Evolutionary conservation across 768 basidiomycete genomes (phyloP), one percentile per base, ranked within the genome.

Genomic region (Russula lepida): DNA sequence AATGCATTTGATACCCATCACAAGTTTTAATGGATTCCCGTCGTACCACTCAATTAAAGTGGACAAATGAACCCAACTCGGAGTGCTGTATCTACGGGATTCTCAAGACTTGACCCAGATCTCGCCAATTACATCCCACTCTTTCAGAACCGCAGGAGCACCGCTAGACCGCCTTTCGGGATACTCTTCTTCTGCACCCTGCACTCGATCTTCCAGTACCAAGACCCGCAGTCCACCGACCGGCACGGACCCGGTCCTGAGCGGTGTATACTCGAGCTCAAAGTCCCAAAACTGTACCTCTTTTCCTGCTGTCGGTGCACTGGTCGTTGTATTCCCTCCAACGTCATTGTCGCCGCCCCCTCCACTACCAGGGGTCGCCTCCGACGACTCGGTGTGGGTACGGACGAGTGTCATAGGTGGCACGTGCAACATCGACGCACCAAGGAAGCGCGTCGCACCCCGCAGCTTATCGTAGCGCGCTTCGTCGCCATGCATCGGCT

Each of bases 161-260:
- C 44, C 23, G 67, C 48, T 23, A 68, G 54, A 12, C 65, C 64
- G 28, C 60, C 64, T 33, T 69, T 68, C 37, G 59, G 46, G 58
- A 7, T 35, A 68, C 7, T 46, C 63, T n/a, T 70, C 69, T 21
- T 59, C 65, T 12, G 68, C 74, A 17, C 78, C 76, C 23, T 76
- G 68, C 58, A 78, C 65, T 54, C 75, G 74, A 68, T 90, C 87
- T 35, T 80, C 80, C 1, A 88, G 64, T 28, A 90, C 72, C 28
- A 92, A 66, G 30, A 89, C 75, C n/a, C 89, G 79, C 59, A 92
- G 69, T 1, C 90, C 89, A 19, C 90, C 89, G 19, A 85, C 77
- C 3, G 75, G 75, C 27, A 76, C 73, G 69, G 88, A 88, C 0
- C 91, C 91, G 6, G 74, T 76, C 50, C 72, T 75, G 21, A 80